Conservation (phyloP, 768 basidiomycete species). For the Hericium rajendrae region DNA sequence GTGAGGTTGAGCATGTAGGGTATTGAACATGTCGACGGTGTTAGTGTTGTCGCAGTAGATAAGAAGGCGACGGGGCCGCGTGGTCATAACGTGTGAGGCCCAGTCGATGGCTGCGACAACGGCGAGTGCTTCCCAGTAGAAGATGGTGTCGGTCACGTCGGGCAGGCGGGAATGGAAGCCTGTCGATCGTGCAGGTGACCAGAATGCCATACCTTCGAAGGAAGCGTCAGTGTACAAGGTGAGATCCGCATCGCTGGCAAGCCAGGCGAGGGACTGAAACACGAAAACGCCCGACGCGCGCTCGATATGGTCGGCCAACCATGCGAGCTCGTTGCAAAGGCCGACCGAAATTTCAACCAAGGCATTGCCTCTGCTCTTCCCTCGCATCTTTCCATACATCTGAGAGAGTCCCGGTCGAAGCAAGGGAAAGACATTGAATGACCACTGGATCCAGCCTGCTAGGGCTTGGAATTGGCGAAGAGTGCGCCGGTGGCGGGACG, state of each 20-base stretch:
- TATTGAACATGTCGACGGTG: slow-evolving; percentile 18
- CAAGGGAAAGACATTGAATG: slow-evolving; percentile 26
- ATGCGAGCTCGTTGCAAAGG: slow-evolving; percentile 21
- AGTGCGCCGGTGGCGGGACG: not conserved
- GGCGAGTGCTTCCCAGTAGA: slow-evolving; percentile 5
- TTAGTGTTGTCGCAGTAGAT: slow-evolving; percentile 20
- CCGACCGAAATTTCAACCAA: slow-evolving; percentile 21
- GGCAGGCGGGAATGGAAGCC: slow-evolving; percentile 3
- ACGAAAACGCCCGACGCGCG: slow-evolving; percentile 3
- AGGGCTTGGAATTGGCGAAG: not conserved
- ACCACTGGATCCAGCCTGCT: not conserved
- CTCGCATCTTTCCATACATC: slow-evolving; percentile 24
- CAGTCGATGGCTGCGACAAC: slow-evolving; percentile 5
- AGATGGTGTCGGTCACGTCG: not conserved
- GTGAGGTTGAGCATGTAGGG: slow-evolving; percentile 6
- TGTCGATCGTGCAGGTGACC: slow-evolving; percentile 6
- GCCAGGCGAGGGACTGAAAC: slow-evolving; percentile 11
- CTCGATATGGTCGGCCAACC: slow-evolving; percentile 21
- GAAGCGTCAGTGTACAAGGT: slow-evolving; percentile 17
- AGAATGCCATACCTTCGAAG: slow-evolving; percentile 14
- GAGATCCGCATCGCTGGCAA: slow-evolving; percentile 6
- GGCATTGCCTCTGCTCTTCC: slow-evolving; percentile 10
- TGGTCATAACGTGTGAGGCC: not conserved
- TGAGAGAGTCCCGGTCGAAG: slow-evolving; percentile 20
- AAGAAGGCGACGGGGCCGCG: slow-evolving; percentile 1